Percentiles rank a stretch among this genome's conserved stretches.
Conservation (phyloP, 164 flowering plant genomes). For the Warburgia ugandensis region DNA sequence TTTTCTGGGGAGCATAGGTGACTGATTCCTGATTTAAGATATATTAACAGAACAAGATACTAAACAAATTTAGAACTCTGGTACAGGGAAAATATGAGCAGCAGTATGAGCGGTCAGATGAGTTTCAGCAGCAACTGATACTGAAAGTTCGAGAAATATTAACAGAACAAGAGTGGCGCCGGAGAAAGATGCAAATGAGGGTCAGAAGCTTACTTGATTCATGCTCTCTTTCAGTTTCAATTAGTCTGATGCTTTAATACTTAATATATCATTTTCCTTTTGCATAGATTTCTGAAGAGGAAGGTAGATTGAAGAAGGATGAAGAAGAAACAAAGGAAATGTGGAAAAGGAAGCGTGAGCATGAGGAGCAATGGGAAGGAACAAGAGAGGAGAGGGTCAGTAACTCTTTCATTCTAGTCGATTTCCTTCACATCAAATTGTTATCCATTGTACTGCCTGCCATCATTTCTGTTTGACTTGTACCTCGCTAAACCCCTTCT, state of each 20-base stretch:
- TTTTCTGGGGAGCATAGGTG: too few species aligned
- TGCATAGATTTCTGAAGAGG: constrained; percentile 95
- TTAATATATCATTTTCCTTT: too few species aligned
- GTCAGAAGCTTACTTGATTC: too few species aligned
- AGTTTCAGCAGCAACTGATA: constrained; percentile 75
- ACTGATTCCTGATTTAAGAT: neutral
- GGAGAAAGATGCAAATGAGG: constrained; percentile 98
- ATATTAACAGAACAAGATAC: neutral
- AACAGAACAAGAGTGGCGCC: constrained; percentile 97
- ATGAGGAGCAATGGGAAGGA: constrained; percentile 99
- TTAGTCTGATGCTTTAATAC: too few species aligned
- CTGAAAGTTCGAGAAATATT: constrained; percentile 74
- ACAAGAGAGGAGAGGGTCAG: constrained; percentile 91
- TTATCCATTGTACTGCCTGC: too few species aligned
- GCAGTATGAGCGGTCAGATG: constrained; percentile 69
- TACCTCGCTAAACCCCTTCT: too few species aligned
- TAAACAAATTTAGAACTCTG: neutral
- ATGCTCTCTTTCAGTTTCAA: too few species aligned
- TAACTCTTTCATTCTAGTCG: constrained; percentile 2
- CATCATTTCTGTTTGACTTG: too few species aligned
- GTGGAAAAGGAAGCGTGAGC: constrained; percentile 99
- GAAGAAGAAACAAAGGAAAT: constrained; percentile 94
- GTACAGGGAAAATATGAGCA: constrained; percentile 86
- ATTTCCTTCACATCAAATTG: too few species aligned
- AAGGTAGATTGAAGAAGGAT: constrained; percentile 92